Evolutionary conservation across 306 rosid genomes (phyloP), one percentile per base, ranked within the genome.

Genomic region (Morella rubra): DNA sequence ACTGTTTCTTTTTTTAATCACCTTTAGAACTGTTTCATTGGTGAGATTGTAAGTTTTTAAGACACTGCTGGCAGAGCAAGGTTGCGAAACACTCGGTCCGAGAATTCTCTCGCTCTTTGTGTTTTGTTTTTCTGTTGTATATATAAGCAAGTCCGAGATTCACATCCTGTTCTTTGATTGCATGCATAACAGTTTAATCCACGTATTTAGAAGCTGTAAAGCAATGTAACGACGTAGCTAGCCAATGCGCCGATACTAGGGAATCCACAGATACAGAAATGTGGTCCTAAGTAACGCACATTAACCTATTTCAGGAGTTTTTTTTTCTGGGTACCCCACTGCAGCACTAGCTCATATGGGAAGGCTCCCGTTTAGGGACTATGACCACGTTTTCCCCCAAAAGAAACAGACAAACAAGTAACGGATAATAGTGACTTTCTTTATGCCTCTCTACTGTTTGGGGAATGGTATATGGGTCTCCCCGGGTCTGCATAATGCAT

Each of bases 11-110:
- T n/a, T n/a, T n/a, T n/a, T n/a, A n/a, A n/a, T n/a, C n/a, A n/a
- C 61, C 45, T n/a, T 49, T 13, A 37, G 68, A 7, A 18, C 70
- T 65, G 45, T 65, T 41, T 59, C 60, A n/a, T n/a, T 32, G 37
- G 37, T 32, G 37, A 32, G 37, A 32, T 32, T 2, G 37, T 2
- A 32, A 32, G 37, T 32, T 32, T 32, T 32, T 32, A 32, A 32
- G 3, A 32, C 37, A 32, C 37, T 32, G 37, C 37, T 32, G 37
- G 37, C 37, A 32, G 37, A 32, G 37, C 16, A 40, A 64, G 44
- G 44, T 61, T 12, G 41, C 22, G 67, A 72, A 71, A 68, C 75
- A 74, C 83, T 46, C 62, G 1, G 5, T 70, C 76, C 74, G 64
- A 83, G 83, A 79, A 53, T 62, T 32, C 37, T 32, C 37, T 32